Base-by-base conservation (phyloP, 805 yeast species). In the Cyberlindnera saturnus region DNA sequence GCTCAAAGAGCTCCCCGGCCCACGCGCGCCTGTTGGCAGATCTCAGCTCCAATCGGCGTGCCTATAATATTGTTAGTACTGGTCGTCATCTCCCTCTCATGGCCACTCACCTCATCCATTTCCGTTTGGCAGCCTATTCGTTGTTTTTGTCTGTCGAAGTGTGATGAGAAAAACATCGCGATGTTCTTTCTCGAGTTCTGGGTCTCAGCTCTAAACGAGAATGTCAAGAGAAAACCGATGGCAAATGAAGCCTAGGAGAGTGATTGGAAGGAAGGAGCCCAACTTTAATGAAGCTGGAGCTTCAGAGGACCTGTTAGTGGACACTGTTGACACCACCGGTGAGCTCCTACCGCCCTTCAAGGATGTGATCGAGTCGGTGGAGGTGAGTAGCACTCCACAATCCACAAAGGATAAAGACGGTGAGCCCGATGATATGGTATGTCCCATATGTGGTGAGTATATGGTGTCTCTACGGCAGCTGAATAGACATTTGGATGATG, bases 401-500 rank as follows among this genome's bases (percentile, higher is more conserved):
- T 15, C 33, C 15, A 9, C 17, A 14, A n/a, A 47, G 5, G 30
- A 20, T n/a, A 34, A 35, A 11, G 35, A 32, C 16, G 34, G 35
- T 7, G n/a, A 13, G 7, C 20, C 9, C 9, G 40, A 23, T 7
- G 40, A 44, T 3, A 39, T 58, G 14, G 29, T 41, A 15, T 87
- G 96, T 54, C 95, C 96, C 1, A 81, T 87, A 1, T 87, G 96
- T 56, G 61, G 66, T 13, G 82, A 79, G 45, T 39, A 61, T 2
- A 79, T 83, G 81, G 61, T 75, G 6, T 70, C 74, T 6, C 59
- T 81, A 33, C 40, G 51, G 14, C 82, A 76, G 47, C 65, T 86
- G 44, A 85, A 85, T 58, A 67, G 70, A 36, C 96, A 87, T 60
- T 62, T 87, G 23, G 96, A 88, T 57, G 82, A 75, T 44, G 74